phyloP scores from a whole-genome alignment of 129 eudicot genomes.

The Erigeron canadensis region DNA sequence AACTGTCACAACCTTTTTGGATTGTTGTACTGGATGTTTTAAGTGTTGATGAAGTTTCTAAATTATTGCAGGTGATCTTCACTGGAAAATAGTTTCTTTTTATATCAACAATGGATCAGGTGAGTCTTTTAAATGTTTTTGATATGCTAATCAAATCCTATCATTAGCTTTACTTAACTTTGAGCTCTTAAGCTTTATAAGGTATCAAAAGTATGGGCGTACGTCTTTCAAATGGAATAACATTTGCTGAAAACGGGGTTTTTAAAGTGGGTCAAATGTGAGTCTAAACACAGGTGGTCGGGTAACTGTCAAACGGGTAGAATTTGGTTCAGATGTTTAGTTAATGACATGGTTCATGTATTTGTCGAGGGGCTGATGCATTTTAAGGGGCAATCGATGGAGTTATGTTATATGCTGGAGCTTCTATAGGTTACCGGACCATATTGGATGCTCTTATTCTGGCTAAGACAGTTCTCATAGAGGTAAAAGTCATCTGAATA shows the following conservation, averaged over 20 bases:
- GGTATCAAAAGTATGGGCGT: too few relatives aligned
- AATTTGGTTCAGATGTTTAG: too few relatives aligned
- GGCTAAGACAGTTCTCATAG: constrained; percentile 61
- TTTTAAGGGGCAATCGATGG: constrained; percentile 88
- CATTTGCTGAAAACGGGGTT: too few relatives aligned
- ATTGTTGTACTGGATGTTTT: not conserved
- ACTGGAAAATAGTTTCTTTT: constrained; percentile 91
- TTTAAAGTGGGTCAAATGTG: too few relatives aligned
- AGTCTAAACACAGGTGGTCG: too few relatives aligned
- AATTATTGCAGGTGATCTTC: constrained; percentile 80
- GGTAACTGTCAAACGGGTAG: too few relatives aligned
- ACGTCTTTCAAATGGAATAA: too few relatives aligned
- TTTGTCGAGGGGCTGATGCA: constrained; percentile 78
- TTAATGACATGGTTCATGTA: constrained; percentile 20
- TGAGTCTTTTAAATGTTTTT: constrained; percentile 17
- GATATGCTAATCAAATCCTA: not conserved
- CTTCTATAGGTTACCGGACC: constrained; percentile 89
- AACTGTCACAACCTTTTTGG: not conserved
- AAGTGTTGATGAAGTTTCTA: not conserved
- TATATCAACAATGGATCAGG: constrained; percentile 89
- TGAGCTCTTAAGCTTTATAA: too few relatives aligned
- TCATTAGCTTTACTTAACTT: too few relatives aligned
- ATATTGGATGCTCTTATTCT: constrained; percentile 90
- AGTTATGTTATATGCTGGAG: constrained; percentile 90
- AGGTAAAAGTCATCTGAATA: too few relatives aligned